Evolutionary conservation across 768 basidiomycete genomes (phyloP).

Genomic region (Naganishia vishniacii): DNA sequence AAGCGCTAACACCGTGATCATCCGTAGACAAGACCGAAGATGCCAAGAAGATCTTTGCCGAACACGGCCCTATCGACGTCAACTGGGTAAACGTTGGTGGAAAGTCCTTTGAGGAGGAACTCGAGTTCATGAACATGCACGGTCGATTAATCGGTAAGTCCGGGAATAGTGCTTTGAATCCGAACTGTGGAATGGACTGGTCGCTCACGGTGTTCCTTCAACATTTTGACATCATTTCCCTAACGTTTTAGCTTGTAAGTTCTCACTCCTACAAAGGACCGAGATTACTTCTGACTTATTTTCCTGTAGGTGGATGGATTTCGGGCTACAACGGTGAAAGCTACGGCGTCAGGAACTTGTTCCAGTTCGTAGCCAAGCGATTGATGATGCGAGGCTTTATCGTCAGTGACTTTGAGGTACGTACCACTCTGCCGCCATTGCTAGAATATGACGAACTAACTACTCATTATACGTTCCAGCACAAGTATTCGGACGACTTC

Average conservation of each 20-base stretch:
- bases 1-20: slow-evolving; percentile 4
- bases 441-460: neutral
- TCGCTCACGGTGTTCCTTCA: neutral
- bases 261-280: neutral
- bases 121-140: slow-evolving; percentile 32
- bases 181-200: too few species aligned
- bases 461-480: slow-evolving; percentile 18
- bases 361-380: slow-evolving; percentile 35
- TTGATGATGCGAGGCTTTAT: slow-evolving; percentile 34
- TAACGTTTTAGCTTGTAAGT: slow-evolving; percentile 13
- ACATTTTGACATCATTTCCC: neutral
- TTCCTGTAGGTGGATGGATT: slow-evolving; percentile 29
- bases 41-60: slow-evolving; percentile 55
- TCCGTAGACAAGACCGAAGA: slow-evolving; percentile 53
- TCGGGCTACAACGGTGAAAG: slow-evolving; percentile 31
- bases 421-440: neutral
- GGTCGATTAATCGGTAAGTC: slow-evolving; percentile 33
- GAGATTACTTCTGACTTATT: neutral
- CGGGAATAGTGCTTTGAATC: neutral
- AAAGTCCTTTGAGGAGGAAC: slow-evolving; percentile 37
- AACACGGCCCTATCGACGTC: slow-evolving; percentile 60
- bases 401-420: slow-evolving; percentile 19
- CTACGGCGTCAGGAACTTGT: slow-evolving; percentile 33
- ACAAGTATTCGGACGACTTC: slow-evolving; percentile 37
- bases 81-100: slow-evolving; percentile 49